A percentile compares a stretch with the other conserved stretches of the same genome.
Conservation (phyloP, 306 rosid species). For the Pyrus pyrifolia region DNA sequence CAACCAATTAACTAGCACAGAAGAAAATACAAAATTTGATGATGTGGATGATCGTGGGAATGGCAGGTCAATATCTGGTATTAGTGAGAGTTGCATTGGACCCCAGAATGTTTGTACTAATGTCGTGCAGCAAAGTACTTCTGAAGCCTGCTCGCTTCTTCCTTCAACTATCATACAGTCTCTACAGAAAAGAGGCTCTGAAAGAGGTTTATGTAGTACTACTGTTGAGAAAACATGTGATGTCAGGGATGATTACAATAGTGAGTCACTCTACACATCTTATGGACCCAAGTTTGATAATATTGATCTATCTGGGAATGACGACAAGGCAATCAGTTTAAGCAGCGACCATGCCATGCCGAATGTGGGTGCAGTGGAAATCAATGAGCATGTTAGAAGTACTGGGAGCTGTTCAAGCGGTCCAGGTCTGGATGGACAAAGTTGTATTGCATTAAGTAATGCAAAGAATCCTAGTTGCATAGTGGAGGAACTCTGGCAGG, state of each 20-base stretch:
- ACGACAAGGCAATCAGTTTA: constrained; percentile 13
- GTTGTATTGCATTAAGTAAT: background rate
- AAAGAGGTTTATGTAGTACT: constrained; percentile 23
- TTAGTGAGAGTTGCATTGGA: constrained; percentile 17
- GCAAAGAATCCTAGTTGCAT: constrained; percentile 2
- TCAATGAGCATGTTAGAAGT: constrained; percentile 23
- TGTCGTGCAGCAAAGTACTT: constrained; percentile 24
- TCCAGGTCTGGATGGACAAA: constrained; percentile 6
- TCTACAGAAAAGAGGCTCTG: constrained; percentile 17
- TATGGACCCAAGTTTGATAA: constrained; percentile 23
- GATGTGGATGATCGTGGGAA: constrained; percentile 22
- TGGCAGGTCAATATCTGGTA: constrained; percentile 18
- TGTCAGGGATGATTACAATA: constrained; percentile 13
- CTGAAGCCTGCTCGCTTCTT: constrained; percentile 26
- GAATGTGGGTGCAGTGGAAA: constrained; percentile 22
- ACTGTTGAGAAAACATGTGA: constrained; percentile 18
- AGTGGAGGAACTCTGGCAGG: constrained; percentile 7
- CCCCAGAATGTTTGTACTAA: constrained; percentile 17
- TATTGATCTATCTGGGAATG: constrained; percentile 21
- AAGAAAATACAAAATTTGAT: constrained; percentile 22
- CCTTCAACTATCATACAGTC: constrained; percentile 26
- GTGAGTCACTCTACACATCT: constrained; percentile 26
- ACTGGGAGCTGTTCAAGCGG: constrained; percentile 13
- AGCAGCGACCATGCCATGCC: constrained; percentile 20
- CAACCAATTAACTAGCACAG: constrained; percentile 13